Evolutionary conservation across 225 moss, liverwort and hornwort species (phyloP), one percentile per base, ranked within the genome.

Genomic region (Climacium dendroides): DNA sequence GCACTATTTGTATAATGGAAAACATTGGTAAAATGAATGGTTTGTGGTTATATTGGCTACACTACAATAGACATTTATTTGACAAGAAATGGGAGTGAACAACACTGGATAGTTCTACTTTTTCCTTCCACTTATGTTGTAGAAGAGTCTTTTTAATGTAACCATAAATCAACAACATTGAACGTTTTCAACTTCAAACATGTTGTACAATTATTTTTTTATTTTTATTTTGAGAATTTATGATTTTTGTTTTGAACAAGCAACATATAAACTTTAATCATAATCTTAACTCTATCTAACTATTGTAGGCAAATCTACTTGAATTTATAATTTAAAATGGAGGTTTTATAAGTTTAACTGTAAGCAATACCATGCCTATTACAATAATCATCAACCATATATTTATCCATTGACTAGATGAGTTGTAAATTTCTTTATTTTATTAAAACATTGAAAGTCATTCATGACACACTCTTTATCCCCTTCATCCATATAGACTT

Each of bases 151-250:
- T 34, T 50, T 32, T 48, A 32, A 7, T 48, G 7, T 30, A 4
- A 53, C 1, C 0, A 53, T 15, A 35, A 23, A 22, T 52, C 1
- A 4, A 52, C 13, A 52, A 3, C 23, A 1, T 0, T 0, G 0
- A 34, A 35, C 24, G 5, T 9, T 76, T 76, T 23, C 9, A 76
- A 53, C 24, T 53, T 76, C 2, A 9, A 53, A 34, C 9, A 54
- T 0, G 1, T 55, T 25, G 15, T 1, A 37, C 1, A 25, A 25
- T 37, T 77, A 5, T 55, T 77, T 54, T 23, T 4, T 37, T 55
- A 1, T 37, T 25, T 54, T 2, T 15, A 15, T 15, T n/a, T 24
- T 54, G 2, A 25, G 26, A 24, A 77, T 55, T 2, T 16, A 35
- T 24, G 9, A 35, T 35, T n/a, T 54, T 2, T 35, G 1, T n/a